Base-by-base conservation (phyloP, 768 basidiomycete genomes). In the Tylopilus cervinicoccineus region DNA sequence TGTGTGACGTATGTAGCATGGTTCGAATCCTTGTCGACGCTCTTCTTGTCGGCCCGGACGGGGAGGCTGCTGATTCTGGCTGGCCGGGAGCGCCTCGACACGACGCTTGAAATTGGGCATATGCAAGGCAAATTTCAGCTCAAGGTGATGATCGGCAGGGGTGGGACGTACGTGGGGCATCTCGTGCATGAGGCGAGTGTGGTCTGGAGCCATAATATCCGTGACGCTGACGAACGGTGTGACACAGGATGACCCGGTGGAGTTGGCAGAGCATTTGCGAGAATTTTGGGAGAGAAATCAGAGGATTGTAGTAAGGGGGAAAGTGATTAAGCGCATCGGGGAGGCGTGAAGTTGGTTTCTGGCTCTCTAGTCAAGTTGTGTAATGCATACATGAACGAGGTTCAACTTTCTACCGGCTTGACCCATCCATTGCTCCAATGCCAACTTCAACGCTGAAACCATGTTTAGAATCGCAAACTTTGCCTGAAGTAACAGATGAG, bases 51-150 rank as follows among this genome's bases (percentile, higher is more conserved):
- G 0, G 80, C 83, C 0, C 80, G 85, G 13, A 80, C 90, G 0
- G 95, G 94, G 0, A 83, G 94, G 24, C 70, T 99, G 23, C 79
- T 99, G 20, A 79, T 98, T 9, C 74, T 99, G 14, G 96, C 96
- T 0, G 95, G 94, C 0, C 84, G 93, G 16, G 96, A 99, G 57
- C 76, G 93, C 16, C 79, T 98, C 5, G 96, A 99, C 61, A 86
- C 81, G 57, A 84, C 91, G 56, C 76, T 99, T 38, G 96, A 95
- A 86, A 93, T 98, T 42, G 96, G 88, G 1, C 92, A 94, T 62
- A 94, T 95, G 92, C 91, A 86, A 64, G 90, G 86, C 60, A 97
- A 96, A 65, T 99, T 97, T 68, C 95, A 97, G 69, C 77, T 97
- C 65, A 84, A 79, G 20, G 92, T 99, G 31, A 77, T 95, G 51